phyloP scores from a whole-genome alignment of 2,329 filamentous ascomycete genomes.

The Nannizziopsis arthrosporioides region DNA sequence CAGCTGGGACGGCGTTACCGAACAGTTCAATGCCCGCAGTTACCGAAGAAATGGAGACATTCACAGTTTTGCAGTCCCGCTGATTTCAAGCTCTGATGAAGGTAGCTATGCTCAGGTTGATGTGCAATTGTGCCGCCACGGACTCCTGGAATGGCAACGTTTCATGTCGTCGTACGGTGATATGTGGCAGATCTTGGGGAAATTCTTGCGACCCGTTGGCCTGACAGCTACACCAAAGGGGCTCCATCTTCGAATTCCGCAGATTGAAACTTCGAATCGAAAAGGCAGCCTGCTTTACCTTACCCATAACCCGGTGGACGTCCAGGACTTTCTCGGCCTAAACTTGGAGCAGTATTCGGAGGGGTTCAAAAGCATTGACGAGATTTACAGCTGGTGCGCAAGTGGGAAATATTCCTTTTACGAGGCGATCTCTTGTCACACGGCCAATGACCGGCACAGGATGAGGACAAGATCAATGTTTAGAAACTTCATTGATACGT shows the following conservation, averaged over 20 bases:
- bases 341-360: constrained; percentile 2
- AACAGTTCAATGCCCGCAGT: not conserved
- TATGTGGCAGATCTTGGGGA: constrained; percentile 5
- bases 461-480: constrained; percentile 6
- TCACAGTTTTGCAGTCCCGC: constrained; percentile 4
- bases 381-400: constrained; percentile 6
- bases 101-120: constrained; percentile 6
- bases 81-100: not conserved
- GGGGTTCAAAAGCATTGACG: constrained; percentile 4
- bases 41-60: not conserved
- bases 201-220: constrained; percentile 5
- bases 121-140: constrained; percentile 6
- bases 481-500: constrained; percentile 6
- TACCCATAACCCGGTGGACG: not conserved
- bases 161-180: constrained; percentile 5
- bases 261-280: constrained; percentile 6
- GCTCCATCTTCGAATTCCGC: constrained; percentile 1
- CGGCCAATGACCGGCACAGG: constrained; percentile 5
- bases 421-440: not conserved
- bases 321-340: constrained; percentile 3
- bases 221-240: constrained; percentile 7
- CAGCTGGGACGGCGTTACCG: constrained; percentile 1
- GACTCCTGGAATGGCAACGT: constrained; percentile 4
- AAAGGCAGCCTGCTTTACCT: constrained; percentile 5
- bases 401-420: constrained; percentile 2